Evolutionary conservation across 768 basidiomycete genomes (phyloP), one percentile per base, ranked within the genome.

Genomic region (Tylopilus balloui): DNA sequence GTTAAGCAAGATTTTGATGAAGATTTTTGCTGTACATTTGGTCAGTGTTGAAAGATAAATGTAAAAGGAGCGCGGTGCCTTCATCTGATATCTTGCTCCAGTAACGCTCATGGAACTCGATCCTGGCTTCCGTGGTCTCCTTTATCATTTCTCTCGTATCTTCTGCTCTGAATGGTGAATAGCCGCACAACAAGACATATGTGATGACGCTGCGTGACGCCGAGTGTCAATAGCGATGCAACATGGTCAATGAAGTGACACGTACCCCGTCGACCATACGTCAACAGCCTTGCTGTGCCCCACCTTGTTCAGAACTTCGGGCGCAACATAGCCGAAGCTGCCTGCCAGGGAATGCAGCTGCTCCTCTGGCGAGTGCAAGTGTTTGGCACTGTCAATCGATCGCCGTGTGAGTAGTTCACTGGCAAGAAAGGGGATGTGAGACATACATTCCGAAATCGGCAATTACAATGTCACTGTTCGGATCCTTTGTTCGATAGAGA

Each of bases 401-500:
- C 27, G 32, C 4, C 32, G 12, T 28, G 49, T 42, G 27, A 42
- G 32, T 24, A 14, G 32, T 27, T 24, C 11, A 19, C 13, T 27
- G 27, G 47, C 27, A 29, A 12, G 32, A 41, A 47, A 20, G 24
- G 39, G 47, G 21, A 45, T 17, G 20, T 36, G 15, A 17, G 24
- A 69, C 84, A 15, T 57, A 92, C 90, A 99, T 97, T 56, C 96
- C 96, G 62, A 99, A 99, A 68, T 98, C 96, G 6, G 83, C 94
- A 36, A 98, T 92, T 48, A 99, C 94, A 42, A 98, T 78, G 54
- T 87, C 87, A n/a, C 88, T 90, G 15, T 86, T 75, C 10, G 75
- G 63, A 3, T 81, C 86, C 55, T 75, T 82, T 5, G 88, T 90
- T 34, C 89, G 82, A 64, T 92, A 97, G 4, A 99, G 75, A 51